Evolutionary conservation across 208 protist species (phyloP).

Genomic region (Trypanosoma congolense): DNA sequence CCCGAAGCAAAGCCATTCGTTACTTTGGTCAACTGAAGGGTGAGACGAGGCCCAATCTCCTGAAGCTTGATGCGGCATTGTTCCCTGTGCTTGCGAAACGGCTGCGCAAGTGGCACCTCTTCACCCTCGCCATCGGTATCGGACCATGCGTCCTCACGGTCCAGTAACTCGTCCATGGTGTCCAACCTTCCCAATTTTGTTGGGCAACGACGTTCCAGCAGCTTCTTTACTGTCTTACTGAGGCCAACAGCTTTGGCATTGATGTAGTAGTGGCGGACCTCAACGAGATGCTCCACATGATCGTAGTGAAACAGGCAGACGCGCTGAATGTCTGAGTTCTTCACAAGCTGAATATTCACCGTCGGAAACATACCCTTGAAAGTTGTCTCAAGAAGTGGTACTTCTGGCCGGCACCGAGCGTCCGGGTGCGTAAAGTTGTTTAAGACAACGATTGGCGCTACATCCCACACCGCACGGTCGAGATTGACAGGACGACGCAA

Average conservation of each 20-base stretch:
- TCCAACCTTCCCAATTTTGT: conserved; percentile 78
- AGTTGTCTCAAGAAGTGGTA: conserved; percentile 77
- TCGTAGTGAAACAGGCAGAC: conserved; percentile 88
- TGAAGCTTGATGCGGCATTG: conserved; percentile 90
- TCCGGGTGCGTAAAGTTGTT: conserved; percentile 89
- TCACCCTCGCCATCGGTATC: conserved; percentile 90
- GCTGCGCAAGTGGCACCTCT: conserved; percentile 81
- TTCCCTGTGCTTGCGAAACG: conserved; percentile 81
- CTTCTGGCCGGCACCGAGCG: conserved; percentile 49
- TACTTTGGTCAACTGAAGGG: conserved; percentile 84
- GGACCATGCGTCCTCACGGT: conserved; percentile 80
- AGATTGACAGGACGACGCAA: conserved; percentile 66
- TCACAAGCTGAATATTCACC: conserved; percentile 74
- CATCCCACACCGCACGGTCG: conserved; percentile 60
- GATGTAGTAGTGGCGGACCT: conserved; percentile 89
- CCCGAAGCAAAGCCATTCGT: conserved; percentile 86
- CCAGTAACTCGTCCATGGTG: conserved; percentile 74
- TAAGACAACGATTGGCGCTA: conserved; percentile 87
- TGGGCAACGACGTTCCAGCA: conserved; percentile 75
- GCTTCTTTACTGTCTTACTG: conserved; percentile 83
- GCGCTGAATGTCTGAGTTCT: conserved; percentile 80
- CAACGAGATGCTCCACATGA: conserved; percentile 74
- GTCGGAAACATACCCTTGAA: conserved; percentile 83
- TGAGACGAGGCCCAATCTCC: conserved; percentile 90
- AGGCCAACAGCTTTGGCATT: conserved; percentile 74